Base-by-base conservation (phyloP, 2,329 filamentous ascomycete genomes). In the Venturia asperata region DNA sequence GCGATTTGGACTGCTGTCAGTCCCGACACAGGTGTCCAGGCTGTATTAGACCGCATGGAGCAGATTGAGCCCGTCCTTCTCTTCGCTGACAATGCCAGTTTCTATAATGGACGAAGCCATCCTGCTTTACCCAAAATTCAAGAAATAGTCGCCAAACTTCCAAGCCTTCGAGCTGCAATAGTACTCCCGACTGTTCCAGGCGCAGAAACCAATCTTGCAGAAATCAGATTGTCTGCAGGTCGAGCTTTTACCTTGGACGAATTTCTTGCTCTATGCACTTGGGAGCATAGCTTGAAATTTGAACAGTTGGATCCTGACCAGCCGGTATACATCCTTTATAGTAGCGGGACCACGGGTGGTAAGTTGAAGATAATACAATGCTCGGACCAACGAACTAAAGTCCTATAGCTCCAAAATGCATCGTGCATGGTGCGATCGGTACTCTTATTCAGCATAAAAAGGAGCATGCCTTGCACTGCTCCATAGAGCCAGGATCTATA, bases 391-490 rank as follows among this genome's bases (percentile, higher is more conserved):
- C 27, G 6, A 5, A 30, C 47, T 52, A 13, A 52, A 3, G 4
- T 27, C 10, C 24, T 15, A 2, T 27, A 52, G 47, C 85, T 21
- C 93, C 94, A 7, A 97, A 97, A 76, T 93, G 92, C 69, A 97
- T 99, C 69, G 88, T 97, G 1, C 94, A 99, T 75, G 93, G 91
- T 0, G 88, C 91, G 0, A 83, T 94, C 15, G 94, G 94, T 7
- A 97, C 93, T 0, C 80, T 99, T 7, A 83, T 97, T 62, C 93
- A 97, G 75, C 94, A 97, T 79, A 97, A 97, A 77, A 99, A 99
- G 74, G 94, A 97, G 74, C 92, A 96, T 73, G 83, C 88, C 60
- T 81, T 97, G 3, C 93, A 97, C 74, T 90, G 89, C 74, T 91
- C 92, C 27, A 86, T 99, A 68, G 81, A 83, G 10, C 83, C 87